phyloP scores from a whole-genome alignment of 2,329 filamentous ascomycete species.

The Thelonectria discophora region DNA sequence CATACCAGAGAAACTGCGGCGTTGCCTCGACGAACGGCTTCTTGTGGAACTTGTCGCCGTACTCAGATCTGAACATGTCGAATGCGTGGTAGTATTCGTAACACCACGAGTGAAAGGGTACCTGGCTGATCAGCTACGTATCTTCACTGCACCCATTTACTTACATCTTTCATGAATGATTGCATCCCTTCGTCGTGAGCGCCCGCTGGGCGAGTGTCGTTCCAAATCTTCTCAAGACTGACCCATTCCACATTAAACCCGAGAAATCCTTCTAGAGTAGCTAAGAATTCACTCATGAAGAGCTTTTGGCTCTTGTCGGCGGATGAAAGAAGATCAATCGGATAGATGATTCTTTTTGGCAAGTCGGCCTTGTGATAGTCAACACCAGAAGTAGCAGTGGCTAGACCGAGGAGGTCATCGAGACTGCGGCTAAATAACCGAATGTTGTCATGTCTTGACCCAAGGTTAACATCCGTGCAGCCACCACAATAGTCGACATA shows the following conservation, averaged over 20 bases:
- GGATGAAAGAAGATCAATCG: conserved; percentile 34
- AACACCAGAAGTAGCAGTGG: conserved; percentile 28
- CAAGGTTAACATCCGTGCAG: not conserved
- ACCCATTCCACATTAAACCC: conserved; percentile 30
- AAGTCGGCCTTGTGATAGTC: not conserved
- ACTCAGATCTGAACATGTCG: conserved; percentile 41
- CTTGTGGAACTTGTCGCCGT: conserved; percentile 34
- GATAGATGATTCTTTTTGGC: conserved; percentile 39
- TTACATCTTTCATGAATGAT: conserved; percentile 44
- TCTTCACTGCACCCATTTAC: not conserved
- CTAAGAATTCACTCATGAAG: conserved; percentile 37
- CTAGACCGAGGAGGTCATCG: conserved; percentile 35
- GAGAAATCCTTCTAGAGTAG: conserved; percentile 35
- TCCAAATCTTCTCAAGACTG: conserved; percentile 34
- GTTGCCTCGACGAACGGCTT: conserved; percentile 44
- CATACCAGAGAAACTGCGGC: conserved; percentile 44
- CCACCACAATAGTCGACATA: conserved; percentile 17
- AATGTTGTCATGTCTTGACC: conserved; percentile 31
- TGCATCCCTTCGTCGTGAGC: conserved; percentile 29
- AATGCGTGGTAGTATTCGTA: conserved; percentile 47
- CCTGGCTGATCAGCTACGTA: conserved; percentile 29
- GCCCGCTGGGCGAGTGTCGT: conserved; percentile 17
- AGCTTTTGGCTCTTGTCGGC: conserved; percentile 18
- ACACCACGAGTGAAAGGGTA: conserved; percentile 44
- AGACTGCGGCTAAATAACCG: conserved; percentile 41